Evolutionary conservation across 768 basidiomycete species (phyloP).

Genomic region (Trametes gibbosa): DNA sequence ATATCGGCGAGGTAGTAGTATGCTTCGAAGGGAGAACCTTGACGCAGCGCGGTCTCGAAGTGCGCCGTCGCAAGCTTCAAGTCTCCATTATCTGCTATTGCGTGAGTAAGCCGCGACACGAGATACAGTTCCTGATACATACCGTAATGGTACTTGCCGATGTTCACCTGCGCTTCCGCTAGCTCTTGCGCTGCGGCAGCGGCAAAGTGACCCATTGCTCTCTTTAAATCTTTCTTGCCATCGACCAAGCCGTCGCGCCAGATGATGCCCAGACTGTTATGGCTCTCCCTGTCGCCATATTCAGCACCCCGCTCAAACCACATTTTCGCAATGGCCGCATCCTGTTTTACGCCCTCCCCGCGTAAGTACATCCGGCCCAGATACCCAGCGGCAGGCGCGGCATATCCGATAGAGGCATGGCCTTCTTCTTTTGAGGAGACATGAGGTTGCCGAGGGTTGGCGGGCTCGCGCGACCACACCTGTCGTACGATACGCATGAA

Average conservation of each 20-base stretch:
- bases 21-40: constrained; percentile 91
- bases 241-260: constrained; percentile 84
- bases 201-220: constrained; percentile 65
- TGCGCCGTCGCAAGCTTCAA: constrained; percentile 60
- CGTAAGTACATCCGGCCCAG: constrained; percentile 92
- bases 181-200: constrained; percentile 84
- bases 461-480: constrained; percentile 84
- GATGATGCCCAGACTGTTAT: constrained; percentile 89
- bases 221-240: constrained; percentile 58
- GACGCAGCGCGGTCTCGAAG: constrained; percentile 82
- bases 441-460: constrained; percentile 42
- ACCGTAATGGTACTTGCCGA: constrained; percentile 81
- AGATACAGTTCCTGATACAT: constrained; percentile 15
- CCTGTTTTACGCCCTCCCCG: constrained; percentile 85
- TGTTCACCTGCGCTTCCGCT: constrained; percentile 88
- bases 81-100: constrained; percentile 62
- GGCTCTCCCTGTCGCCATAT: constrained; percentile 82
- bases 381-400: constrained; percentile 81
- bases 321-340: constrained; percentile 74
- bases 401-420: constrained; percentile 44
- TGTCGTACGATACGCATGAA: constrained; percentile 81
- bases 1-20: constrained; percentile 92
- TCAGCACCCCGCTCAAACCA: constrained; percentile 91
- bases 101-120: not conserved
- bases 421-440: constrained; percentile 26